Conservation (phyloP, 345 rosid genomes). For the Citrus hindsii region DNA sequence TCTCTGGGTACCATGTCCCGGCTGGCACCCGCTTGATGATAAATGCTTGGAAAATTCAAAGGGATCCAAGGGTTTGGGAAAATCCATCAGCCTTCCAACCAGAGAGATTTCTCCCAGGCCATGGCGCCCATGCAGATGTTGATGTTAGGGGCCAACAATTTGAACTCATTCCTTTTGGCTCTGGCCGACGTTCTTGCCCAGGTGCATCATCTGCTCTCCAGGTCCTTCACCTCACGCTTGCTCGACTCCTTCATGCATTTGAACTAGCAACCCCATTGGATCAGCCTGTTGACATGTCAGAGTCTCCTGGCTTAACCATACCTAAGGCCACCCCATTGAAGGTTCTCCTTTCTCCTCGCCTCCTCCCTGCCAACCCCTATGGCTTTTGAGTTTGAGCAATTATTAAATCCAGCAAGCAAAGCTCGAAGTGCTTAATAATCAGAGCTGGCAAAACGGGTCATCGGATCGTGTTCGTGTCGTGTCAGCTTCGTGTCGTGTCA, state of each 20-base stretch:
- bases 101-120: conserved; percentile 43
- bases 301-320: conserved; percentile 34
- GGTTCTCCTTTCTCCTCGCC: conserved; percentile 37
- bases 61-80: conserved; percentile 35
- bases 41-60: conserved; percentile 52
- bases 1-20: conserved; percentile 38
- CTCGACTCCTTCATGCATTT: conserved; percentile 43
- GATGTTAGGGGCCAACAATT: conserved; percentile 46
- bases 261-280: conserved; percentile 24
- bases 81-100: conserved; percentile 44
- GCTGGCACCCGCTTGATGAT: conserved; percentile 43
- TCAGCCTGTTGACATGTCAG: conserved; percentile 16
- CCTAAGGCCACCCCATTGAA: conserved; percentile 45
- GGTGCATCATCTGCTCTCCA: conserved; percentile 37
- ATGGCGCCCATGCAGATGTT: conserved; percentile 1
- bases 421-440: too few species aligned
- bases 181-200: conserved; percentile 49
- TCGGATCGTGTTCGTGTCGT: too few species aligned
- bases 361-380: conserved; percentile 15
- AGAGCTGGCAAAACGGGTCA: too few species aligned
- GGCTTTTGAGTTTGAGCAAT: not conserved
- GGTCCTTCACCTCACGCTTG: conserved; percentile 36
- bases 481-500: too few species aligned
- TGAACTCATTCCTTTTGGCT: conserved; percentile 47
- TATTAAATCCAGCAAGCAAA: too few species aligned